Base-by-base conservation (phyloP, 768 basidiomycete genomes). In the Clavulina sp. region DNA sequence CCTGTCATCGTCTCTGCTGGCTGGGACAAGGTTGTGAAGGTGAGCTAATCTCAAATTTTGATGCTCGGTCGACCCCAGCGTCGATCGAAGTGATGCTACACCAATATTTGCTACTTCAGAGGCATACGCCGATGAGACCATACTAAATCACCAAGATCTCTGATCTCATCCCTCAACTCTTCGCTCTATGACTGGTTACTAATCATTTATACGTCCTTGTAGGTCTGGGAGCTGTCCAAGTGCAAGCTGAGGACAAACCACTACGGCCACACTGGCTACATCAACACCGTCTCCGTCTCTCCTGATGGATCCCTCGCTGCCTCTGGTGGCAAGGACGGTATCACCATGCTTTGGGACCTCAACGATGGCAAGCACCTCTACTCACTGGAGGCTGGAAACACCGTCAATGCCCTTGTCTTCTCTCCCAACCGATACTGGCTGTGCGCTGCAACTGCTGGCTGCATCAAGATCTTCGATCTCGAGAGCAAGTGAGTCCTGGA, bases 181-280 rank as follows among this genome's bases (percentile, higher is more conserved):
- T 9, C 9, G 9, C 26, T 46, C 43, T 26, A 28, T 46, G 43
- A 38, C 9, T 38, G 34, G 19, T 38, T 9, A 38, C 19, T 9
- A 19, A 38, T 38, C 9, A 9, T 38, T 38, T 38, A 9, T 33
- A 49, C 32, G 13, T 29, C 48, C 16, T 30, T 28, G 13, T 30
- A 99, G 93, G 95, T 99, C 60, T 99, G 95, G 95, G 95, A 99
- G 68, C 82, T 97, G 55, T 86, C 86, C 67, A 95, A 96, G 71
- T 97, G 96, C 81, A 97, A 99, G 74, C 78, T 99, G 67, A 89
- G 91, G 78, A 97, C 95, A 70, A 97, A 97, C 78, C 95, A 99
- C 76, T 88, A 87, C 65, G 95, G 95, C 59, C 95, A 99, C 76
- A 93, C 86, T 48, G 95, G 93, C 57, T 97, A 96, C 76, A 91